Base-by-base conservation (phyloP, 208 protist species). In the Crithidia acanthocephali region DNA sequence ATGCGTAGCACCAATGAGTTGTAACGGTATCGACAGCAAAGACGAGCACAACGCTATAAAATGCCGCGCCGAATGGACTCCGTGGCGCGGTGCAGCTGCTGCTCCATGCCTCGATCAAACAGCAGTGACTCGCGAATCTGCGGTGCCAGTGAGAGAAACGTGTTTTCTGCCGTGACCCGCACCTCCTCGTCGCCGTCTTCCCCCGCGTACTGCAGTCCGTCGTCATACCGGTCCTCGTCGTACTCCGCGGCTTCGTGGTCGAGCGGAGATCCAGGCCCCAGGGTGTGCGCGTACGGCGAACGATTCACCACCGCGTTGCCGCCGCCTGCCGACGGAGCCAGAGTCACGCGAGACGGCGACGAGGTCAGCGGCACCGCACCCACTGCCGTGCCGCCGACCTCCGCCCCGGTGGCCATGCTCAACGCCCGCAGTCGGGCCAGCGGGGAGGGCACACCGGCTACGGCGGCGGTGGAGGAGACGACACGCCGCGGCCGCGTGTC, bases 61-160 rank as follows among this genome's bases (percentile, higher is more conserved):
- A 32, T 52, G 27, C 64, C 51, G 22, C 67, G 68, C 28, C 65
- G 64, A 22, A 77, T 67, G 7, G 68, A 70, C 11, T 68, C 50
- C 2, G 78, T 83, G 6, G 78, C 72, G 25, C 67, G 69, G 4
- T 47, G 69, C 53, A 85, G 80, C 52, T 76, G 74, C 50, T 25
- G n/a, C 25, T 72, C 74, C 76, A 82, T 86, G 27, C 77, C 35
- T 16, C 22, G 62, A 28, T 77, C 71, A 44, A 86, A 86, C 47
- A 86, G 67, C 8, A 90, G 68, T 30, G 72, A 30, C 59, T 76
- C 37, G 13, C 87, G 84, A 35, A 92, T 78, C n/a, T 56, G 30
- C 33, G 81, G 73, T 2, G 63, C 79, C 4, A 87, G 57, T 2
- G 66, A 66, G 22, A 66, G 61, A 53, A 90, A 92, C 5, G 79